Evolutionary conservation across 495 filamentous ascomycete genomes (phyloP).

Genomic region (Opeltia flavorubescens): DNA sequence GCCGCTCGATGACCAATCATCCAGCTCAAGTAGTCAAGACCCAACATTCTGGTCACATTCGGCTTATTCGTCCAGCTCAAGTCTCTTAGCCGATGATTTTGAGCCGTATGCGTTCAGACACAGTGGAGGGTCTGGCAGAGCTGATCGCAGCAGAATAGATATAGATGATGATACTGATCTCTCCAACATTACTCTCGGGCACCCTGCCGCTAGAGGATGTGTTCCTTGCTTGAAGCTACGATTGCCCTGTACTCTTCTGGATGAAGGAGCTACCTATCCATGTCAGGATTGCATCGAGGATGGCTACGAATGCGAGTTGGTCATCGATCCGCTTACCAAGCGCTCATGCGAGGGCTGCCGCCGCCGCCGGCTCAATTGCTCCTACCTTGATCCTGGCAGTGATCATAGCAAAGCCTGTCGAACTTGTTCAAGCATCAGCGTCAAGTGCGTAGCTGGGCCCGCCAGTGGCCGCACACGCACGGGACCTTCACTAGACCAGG

Average conservation of each 20-base stretch:
- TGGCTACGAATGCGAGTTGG: constrained; percentile 10
- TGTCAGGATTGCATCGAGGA: constrained; percentile 9
- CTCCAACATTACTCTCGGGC: constrained; percentile 11
- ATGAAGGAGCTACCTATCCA: constrained; percentile 13
- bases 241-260: constrained; percentile 8
- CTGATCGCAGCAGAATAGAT: neutral
- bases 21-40: neutral
- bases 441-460: constrained; percentile 13
- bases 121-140: neutral
- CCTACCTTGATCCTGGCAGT: constrained; percentile 4
- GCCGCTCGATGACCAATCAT: neutral
- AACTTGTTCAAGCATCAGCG: constrained; percentile 1
- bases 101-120: constrained; percentile 4
- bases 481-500: constrained; percentile 12
- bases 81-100: neutral
- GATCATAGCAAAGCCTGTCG: constrained; percentile 9
- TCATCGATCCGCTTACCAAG: constrained; percentile 8
- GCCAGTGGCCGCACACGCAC: constrained; percentile 11
- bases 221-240: constrained; percentile 10
- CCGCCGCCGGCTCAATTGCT: constrained; percentile 7
- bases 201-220: constrained; percentile 13
- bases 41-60: neutral
- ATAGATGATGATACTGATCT: constrained; percentile 3
- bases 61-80: neutral
- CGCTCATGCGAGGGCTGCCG: constrained; percentile 8